Evolutionary conservation across 2,329 filamentous ascomycete species (phyloP).

Genomic region (Colletotrichum sp.): DNA sequence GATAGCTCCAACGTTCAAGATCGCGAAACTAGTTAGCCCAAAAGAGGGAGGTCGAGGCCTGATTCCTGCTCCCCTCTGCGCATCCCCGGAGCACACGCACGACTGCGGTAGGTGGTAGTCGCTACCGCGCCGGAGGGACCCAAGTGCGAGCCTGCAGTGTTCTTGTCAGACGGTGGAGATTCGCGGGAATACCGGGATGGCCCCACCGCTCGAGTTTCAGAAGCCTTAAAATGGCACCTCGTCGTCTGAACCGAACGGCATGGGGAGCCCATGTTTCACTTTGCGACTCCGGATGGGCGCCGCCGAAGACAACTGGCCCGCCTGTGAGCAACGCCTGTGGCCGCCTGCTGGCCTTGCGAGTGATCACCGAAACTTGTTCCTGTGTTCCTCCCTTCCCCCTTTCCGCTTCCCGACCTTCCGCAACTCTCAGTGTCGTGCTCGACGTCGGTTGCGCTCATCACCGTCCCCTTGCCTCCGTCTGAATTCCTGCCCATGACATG

Average conservation of each 20-base stretch:
- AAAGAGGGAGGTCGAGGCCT: slow-evolving; percentile 1
- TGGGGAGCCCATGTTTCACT: slow-evolving; percentile 12
- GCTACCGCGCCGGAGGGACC: neutral
- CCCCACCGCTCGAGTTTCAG: slow-evolving; percentile 8
- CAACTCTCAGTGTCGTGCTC: neutral
- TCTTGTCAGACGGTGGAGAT: neutral
- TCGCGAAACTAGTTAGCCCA: neutral
- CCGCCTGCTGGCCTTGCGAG: neutral
- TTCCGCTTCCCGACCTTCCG: neutral
- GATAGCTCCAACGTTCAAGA: neutral
- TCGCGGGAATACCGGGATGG: slow-evolving; percentile 9
- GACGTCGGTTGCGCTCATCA: neutral
- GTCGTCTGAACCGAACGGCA: neutral
- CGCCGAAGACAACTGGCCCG: slow-evolving; percentile 6
- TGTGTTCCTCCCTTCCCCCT: neutral
- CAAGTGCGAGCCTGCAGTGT: neutral
- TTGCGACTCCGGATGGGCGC: slow-evolving; percentile 13
- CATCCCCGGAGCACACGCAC: neutral
- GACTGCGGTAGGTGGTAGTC: slow-evolving; percentile 18
- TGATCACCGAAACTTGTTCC: slow-evolving; percentile 19
- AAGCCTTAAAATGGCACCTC: slow-evolving; percentile 6
- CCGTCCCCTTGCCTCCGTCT: neutral
- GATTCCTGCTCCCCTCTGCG: neutral
- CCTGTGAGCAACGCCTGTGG: neutral
- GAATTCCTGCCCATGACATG: neutral